Evolutionary conservation across 2,329 filamentous ascomycete species (phyloP).

Genomic region (Trichophyton schoenleinii): DNA sequence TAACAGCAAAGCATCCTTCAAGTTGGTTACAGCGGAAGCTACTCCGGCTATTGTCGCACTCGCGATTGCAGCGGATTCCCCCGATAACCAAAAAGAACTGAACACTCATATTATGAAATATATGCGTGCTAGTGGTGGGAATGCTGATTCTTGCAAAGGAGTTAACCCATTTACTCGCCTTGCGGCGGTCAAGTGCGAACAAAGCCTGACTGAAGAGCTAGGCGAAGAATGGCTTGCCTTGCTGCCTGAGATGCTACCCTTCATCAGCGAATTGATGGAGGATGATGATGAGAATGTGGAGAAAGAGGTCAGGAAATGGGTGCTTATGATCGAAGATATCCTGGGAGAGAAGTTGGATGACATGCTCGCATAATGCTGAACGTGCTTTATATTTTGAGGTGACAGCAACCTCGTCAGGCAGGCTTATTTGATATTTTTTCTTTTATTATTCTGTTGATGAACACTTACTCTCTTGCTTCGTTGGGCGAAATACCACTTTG

Average conservation of each 20-base stretch:
- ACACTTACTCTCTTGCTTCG: background rate
- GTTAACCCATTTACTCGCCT: conserved; percentile 61
- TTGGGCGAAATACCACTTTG: background rate
- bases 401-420: background rate
- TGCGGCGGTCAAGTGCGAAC: conserved; percentile 70
- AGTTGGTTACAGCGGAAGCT: conserved; percentile 43
- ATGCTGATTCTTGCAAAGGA: conserved; percentile 20
- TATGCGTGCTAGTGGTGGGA: conserved; percentile 47
- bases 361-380: conserved; percentile 63
- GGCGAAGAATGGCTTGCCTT: conserved; percentile 90
- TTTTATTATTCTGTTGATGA: background rate
- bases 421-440: background rate
- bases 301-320: conserved; percentile 78
- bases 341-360: conserved; percentile 81
- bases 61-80: conserved; percentile 65
- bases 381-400: background rate
- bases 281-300: conserved; percentile 94
- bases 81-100: conserved; percentile 81
- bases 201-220: conserved; percentile 62
- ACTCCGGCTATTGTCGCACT: conserved; percentile 69
- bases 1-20: conserved; percentile 26
- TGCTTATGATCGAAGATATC: conserved; percentile 75
- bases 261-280: conserved; percentile 89
- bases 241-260: conserved; percentile 89
- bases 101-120: conserved; percentile 67